These are phyloP conservation scores for Ascochyta fabae DNA, from an alignment of 2,329 filamentous ascomycete species.

Conservation along the genomic window DNA sequence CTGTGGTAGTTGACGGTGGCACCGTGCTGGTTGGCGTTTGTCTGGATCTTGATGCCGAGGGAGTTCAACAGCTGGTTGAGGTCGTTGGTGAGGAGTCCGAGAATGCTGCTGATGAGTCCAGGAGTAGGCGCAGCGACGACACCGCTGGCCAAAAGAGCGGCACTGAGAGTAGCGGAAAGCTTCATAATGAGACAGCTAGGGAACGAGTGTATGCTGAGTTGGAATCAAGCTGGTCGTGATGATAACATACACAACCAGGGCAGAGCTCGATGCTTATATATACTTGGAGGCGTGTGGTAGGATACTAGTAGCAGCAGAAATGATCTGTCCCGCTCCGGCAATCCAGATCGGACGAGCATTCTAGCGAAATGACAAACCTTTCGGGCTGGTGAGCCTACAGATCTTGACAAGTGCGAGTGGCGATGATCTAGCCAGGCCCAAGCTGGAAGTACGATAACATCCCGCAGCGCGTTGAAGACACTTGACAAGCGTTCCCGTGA, in stretches of 20 bases:
- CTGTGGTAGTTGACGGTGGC: conserved; percentile 1
- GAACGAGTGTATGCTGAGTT: not conserved
- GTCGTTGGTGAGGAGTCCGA: conserved; percentile 7
- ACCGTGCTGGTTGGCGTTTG: conserved; percentile 1
- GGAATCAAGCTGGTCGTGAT: conserved; percentile 1
- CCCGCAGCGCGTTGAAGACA: not conserved
- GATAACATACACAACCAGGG: not conserved
- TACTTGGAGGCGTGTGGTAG: not conserved
- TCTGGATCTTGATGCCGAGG: conserved; percentile 8
- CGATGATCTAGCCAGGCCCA: not conserved
- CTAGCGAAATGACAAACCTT: not conserved
- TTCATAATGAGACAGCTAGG: conserved; percentile 1
- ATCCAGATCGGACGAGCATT: not conserved
- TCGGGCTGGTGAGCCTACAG: not conserved
- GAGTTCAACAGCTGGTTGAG: conserved; percentile 9
- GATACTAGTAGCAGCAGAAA: not conserved
- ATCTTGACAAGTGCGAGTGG: not conserved
- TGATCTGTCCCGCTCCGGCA: not conserved
- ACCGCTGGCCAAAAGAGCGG: conserved; percentile 3
- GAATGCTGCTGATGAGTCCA: conserved; percentile 11
- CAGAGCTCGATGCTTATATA: not conserved
- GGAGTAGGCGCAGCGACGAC: conserved; percentile 10
- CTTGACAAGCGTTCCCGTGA: not conserved
- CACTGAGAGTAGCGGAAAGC: conserved; percentile 1
- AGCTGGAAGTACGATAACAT: not conserved